Evolutionary conservation across 805 yeast genomes (phyloP).

Genomic region (Metschnikowia koreensis): DNA sequence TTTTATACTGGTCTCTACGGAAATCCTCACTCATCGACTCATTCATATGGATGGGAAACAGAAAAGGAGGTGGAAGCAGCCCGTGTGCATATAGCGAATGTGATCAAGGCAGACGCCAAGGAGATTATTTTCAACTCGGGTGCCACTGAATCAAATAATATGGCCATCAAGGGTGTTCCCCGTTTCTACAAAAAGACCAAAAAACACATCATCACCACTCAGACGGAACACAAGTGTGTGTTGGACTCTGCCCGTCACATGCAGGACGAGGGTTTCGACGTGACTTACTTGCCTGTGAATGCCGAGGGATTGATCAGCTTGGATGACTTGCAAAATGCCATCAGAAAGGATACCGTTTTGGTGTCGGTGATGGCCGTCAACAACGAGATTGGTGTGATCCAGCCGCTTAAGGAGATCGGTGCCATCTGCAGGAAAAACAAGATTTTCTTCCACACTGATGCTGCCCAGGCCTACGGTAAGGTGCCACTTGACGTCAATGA

Average conservation of each 20-base stretch:
- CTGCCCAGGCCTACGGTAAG: constrained; percentile 96
- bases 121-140: constrained; percentile 97
- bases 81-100: constrained; percentile 73
- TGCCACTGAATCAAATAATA: constrained; percentile 96
- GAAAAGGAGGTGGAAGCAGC: constrained; percentile 89
- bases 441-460: constrained; percentile 96
- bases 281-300: constrained; percentile 85
- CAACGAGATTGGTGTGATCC: constrained; percentile 97
- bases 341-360: constrained; percentile 85
- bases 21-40: constrained; percentile 96
- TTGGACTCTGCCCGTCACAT: constrained; percentile 91
- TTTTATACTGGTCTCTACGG: constrained; percentile 93
- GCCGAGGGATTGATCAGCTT: constrained; percentile 76
- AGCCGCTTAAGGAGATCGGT: constrained; percentile 94
- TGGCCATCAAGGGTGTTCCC: constrained; percentile 94
- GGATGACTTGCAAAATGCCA: constrained; percentile 75
- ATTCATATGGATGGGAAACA: constrained; percentile 98
- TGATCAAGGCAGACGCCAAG: constrained; percentile 91
- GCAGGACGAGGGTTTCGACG: constrained; percentile 96
- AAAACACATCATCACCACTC: constrained; percentile 91
- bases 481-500: constrained; percentile 89
- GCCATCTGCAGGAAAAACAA: constrained; percentile 78
- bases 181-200: constrained; percentile 87
- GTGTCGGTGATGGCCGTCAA: constrained; percentile 97
- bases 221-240: constrained; percentile 99